Percentiles rank a stretch among this genome's conserved stretches.
phyloP scores from a whole-genome alignment of 768 basidiomycete species.

The Lactarius deliciosus region DNA sequence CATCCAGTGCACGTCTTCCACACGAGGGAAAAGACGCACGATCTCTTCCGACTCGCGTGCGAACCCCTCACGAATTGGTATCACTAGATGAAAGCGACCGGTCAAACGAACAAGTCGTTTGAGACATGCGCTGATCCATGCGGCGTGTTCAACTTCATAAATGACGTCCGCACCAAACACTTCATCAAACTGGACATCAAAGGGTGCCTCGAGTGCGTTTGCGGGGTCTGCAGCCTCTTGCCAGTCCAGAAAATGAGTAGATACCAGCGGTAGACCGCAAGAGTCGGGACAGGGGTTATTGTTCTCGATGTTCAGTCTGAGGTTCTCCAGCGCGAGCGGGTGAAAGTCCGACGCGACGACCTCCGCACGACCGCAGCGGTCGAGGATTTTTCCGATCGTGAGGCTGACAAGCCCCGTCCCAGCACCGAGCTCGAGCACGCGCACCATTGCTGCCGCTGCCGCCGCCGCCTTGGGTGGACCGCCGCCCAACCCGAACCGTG shows the following conservation, averaged over 20 bases:
- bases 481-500: conserved; percentile 45
- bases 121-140: conserved; percentile 48
- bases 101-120: conserved; percentile 38
- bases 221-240: conserved; percentile 31
- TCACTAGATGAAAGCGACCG: conserved; percentile 66
- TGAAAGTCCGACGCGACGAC: conserved; percentile 53
- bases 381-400: conserved; percentile 39
- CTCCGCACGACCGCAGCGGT: conserved; percentile 1
- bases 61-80: conserved; percentile 71
- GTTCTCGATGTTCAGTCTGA: conserved; percentile 42
- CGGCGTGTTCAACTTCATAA: conserved; percentile 50
- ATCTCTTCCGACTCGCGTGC: conserved; percentile 55
- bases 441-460: conserved; percentile 28
- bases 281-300: conserved; percentile 34
- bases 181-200: conserved; percentile 46
- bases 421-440: conserved; percentile 55
- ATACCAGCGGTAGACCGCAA: conserved; percentile 27
- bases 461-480: not conserved
- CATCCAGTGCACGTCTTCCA: conserved; percentile 14
- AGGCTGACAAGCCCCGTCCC: conserved; percentile 57
- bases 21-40: conserved; percentile 51
- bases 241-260: conserved; percentile 43
- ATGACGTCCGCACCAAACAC: conserved; percentile 55
- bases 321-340: conserved; percentile 48
- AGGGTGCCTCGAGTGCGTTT: conserved; percentile 20